phyloP scores from a whole-genome alignment of 345 rosid species.

The Linum trigynum region DNA sequence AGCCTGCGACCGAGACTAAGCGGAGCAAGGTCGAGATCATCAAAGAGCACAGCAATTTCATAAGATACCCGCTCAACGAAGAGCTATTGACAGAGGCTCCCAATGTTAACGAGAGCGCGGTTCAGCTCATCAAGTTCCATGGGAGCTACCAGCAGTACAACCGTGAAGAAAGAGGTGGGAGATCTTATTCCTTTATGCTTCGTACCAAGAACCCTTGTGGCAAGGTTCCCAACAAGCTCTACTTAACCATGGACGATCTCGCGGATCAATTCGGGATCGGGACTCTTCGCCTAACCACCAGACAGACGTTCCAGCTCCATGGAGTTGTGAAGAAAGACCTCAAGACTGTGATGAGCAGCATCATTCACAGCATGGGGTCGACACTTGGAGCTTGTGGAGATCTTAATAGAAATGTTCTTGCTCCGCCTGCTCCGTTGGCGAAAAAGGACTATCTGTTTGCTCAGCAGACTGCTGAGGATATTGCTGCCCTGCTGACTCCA shows the following conservation, averaged over 20 bases:
- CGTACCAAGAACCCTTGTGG: conserved; percentile 92
- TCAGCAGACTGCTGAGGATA: conserved; percentile 80
- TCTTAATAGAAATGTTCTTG: conserved; percentile 90
- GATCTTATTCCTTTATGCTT: conserved; percentile 91
- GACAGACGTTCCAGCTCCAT: conserved; percentile 97
- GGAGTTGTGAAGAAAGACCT: conserved; percentile 90
- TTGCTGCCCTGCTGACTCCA: conserved; percentile 81
- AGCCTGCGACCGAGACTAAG: conserved; percentile 39
- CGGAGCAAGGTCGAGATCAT: conserved; percentile 94
- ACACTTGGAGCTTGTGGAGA: conserved; percentile 98
- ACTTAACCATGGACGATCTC: conserved; percentile 88
- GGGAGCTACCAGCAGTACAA: conserved; percentile 97
- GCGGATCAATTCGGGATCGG: conserved; percentile 93
- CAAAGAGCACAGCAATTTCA: conserved; percentile 89
- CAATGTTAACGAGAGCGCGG: conserved; percentile 72
- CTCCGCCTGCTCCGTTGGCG: conserved; percentile 76
- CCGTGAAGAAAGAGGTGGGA: conserved; percentile 82
- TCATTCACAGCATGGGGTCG: conserved; percentile 78
- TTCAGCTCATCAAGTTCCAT: conserved; percentile 85
- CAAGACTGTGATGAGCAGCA: conserved; percentile 82
- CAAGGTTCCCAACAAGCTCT: conserved; percentile 67
- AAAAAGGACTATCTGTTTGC: conserved; percentile 71
- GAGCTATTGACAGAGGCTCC: conserved; percentile 84
- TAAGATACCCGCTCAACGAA: conserved; percentile 91
- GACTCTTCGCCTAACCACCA: conserved; percentile 85